A percentile compares a stretch with the other conserved stretches of the same genome.
Evolutionary conservation across 2,329 filamentous ascomycete species (phyloP).

Genomic region (Fusarium sp.): DNA sequence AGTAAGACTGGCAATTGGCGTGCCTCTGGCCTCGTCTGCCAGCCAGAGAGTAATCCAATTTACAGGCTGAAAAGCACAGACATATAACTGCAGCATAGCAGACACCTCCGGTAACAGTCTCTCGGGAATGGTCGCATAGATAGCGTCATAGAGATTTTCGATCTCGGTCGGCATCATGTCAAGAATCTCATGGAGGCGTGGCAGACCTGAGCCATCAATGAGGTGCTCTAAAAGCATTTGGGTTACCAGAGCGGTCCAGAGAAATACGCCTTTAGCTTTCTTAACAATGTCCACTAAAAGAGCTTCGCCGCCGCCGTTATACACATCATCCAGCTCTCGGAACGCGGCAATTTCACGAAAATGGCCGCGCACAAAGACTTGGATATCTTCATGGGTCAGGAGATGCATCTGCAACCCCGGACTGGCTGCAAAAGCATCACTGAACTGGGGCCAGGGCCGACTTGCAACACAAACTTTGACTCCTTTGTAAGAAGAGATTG

Average conservation of each 20-base stretch:
- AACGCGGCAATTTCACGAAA: background rate
- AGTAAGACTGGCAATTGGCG: background rate
- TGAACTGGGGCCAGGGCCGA: slow-evolving; percentile 16
- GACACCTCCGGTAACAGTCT: slow-evolving; percentile 4
- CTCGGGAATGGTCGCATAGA: slow-evolving; percentile 1
- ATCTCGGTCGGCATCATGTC: slow-evolving; percentile 12
- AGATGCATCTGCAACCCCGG: slow-evolving; percentile 13
- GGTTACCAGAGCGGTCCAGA: slow-evolving; percentile 11
- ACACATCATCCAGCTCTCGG: background rate
- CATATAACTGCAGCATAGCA: slow-evolving; percentile 6
- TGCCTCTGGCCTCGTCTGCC: slow-evolving; percentile 10
- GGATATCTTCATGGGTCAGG: slow-evolving; percentile 6
- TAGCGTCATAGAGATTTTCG: slow-evolving; percentile 12
- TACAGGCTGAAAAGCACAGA: background rate
- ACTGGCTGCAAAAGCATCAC: slow-evolving; percentile 11
- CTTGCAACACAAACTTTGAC: slow-evolving; percentile 22
- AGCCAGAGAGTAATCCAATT: slow-evolving; percentile 16
- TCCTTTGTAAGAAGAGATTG: background rate
- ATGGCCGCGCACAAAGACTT: background rate
- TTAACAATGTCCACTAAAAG: background rate
- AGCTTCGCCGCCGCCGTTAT: background rate
- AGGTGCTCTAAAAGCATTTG: background rate
- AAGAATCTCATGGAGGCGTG: slow-evolving; percentile 1
- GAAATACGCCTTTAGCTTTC: slow-evolving; percentile 14
- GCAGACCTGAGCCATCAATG: background rate